These are phyloP conservation scores for Mycena sp. DNA, from an alignment of 1,284 basidiomycete species.

Conservation along the genomic window DNA sequence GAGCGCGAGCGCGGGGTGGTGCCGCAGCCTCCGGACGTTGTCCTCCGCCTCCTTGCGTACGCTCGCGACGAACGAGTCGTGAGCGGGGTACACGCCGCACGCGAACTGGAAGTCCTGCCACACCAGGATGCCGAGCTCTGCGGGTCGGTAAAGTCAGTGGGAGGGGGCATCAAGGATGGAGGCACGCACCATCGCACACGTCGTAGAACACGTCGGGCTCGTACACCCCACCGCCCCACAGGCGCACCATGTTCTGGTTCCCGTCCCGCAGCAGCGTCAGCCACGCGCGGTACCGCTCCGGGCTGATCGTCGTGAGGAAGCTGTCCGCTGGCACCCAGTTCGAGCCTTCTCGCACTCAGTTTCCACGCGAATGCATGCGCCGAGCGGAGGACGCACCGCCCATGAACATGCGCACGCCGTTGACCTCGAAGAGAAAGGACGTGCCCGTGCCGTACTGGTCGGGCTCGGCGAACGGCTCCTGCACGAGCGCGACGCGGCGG, in stretches of 20 bases:
- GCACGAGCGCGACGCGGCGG: slow-evolving; percentile 77
- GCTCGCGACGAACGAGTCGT: slow-evolving; percentile 75
- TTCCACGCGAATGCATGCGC: background rate
- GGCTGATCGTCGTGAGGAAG: slow-evolving; percentile 52
- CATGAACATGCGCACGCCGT: slow-evolving; percentile 86
- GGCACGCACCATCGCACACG: slow-evolving; percentile 71
- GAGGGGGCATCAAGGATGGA: background rate
- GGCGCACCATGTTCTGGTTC: slow-evolving; percentile 85
- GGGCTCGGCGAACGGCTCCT: slow-evolving; percentile 78
- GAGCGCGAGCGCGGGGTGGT: slow-evolving; percentile 85
- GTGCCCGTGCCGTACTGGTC: slow-evolving; percentile 58
- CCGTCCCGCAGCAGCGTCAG: slow-evolving; percentile 79
- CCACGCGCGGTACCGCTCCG: slow-evolving; percentile 76
- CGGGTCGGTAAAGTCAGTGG: background rate
- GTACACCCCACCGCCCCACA: slow-evolving; percentile 90
- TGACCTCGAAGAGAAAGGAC: slow-evolving; percentile 90
- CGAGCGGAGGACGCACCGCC: slow-evolving; percentile 53
- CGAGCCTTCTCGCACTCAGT: slow-evolving; percentile 12
- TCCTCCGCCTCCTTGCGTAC: slow-evolving; percentile 79
- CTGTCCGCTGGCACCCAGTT: slow-evolving; percentile 30
- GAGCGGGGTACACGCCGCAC: slow-evolving; percentile 86
- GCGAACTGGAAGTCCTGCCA: slow-evolving; percentile 94
- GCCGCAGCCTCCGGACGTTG: slow-evolving; percentile 76
- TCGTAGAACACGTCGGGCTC: slow-evolving; percentile 83
- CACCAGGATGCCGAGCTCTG: slow-evolving; percentile 81